Conservation (phyloP, 2,329 filamentous ascomycete genomes). For the Cordyceps javanica region DNA sequence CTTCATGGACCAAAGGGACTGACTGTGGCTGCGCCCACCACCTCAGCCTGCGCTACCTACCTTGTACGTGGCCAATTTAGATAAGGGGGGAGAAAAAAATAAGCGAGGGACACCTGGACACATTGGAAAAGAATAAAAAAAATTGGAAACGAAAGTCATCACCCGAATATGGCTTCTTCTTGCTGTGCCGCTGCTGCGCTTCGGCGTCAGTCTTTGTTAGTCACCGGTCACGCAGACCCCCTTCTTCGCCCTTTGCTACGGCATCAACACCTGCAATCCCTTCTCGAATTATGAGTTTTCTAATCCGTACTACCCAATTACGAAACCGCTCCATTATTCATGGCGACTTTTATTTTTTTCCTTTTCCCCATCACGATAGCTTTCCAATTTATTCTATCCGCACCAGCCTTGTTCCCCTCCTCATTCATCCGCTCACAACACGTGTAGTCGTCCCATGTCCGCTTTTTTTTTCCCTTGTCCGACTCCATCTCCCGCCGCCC, state of each 20-base stretch:
- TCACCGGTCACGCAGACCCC: constrained; percentile 6
- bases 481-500: background rate
- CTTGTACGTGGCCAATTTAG: background rate
- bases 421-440: background rate
- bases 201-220: background rate
- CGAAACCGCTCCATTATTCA: background rate
- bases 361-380: background rate
- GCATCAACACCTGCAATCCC: background rate
- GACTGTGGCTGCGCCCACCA: too few species aligned
- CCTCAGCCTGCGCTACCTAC: too few species aligned
- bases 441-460: constrained; percentile 20
- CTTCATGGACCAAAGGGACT: too few species aligned
- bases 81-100: background rate
- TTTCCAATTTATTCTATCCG: background rate
- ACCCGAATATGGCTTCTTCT: background rate
- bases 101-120: too few species aligned
- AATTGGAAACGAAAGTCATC: background rate
- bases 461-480: constrained; percentile 18
- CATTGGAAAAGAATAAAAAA: background rate
- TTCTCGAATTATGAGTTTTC: background rate
- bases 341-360: background rate
- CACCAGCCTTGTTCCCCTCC: background rate
- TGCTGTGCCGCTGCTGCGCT: background rate
- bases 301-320: background rate
- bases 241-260: background rate